Evolutionary conservation across 2,329 filamentous ascomycete species (phyloP), one percentile per base, ranked within the genome.

Genomic region (Pleurostoma richardsiae): DNA sequence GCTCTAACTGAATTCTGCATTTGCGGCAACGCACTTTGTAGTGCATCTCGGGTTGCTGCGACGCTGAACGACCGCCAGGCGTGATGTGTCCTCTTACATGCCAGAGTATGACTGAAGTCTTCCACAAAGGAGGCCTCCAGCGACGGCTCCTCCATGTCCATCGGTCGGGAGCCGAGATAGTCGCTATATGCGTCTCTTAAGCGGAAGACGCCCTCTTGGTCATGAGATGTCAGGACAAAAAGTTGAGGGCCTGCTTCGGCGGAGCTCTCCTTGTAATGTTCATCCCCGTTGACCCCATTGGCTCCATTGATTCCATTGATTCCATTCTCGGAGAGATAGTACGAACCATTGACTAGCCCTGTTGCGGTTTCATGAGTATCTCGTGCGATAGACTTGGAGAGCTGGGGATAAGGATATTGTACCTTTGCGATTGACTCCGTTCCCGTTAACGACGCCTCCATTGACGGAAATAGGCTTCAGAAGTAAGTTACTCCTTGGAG

Each of bases 221-320:
- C 44, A 3, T 44, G 41, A 4, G 48, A 41, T 26, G 48, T 47
- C 19, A 49, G 5, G 3, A 49, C 48, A 33, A 49, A 41, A 29
- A 49, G 19, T 26, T 47, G 45, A n/a, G 41, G 29, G 8, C n/a
- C 30, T 6, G 41, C 29, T 36, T 28, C 10, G 10, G 43, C 30
- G 30, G 26, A 4, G 19, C 29, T 4, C n/a, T 30, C 33, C n/a
- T 36, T 8, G 33, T 8, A 8, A 8, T 36, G 8, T 36, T 8
- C 2, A 36, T 36, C n/a, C 33, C 33, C 33, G 8, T n/a, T 36
- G 33, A 8, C n/a, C 33, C n/a, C 33, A 36, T 8, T 8, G 33
- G 33, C 8, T n/a, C n/a, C 33, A 36, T 36, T 8, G 8, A 36
- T n/a, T 8, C 33, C 33, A n/a, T 36, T 36, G 19, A 19, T 19